Evolutionary conservation across 768 basidiomycete genomes (phyloP), one percentile per base, ranked within the genome.

Genomic region (Amanita phalloides): DNA sequence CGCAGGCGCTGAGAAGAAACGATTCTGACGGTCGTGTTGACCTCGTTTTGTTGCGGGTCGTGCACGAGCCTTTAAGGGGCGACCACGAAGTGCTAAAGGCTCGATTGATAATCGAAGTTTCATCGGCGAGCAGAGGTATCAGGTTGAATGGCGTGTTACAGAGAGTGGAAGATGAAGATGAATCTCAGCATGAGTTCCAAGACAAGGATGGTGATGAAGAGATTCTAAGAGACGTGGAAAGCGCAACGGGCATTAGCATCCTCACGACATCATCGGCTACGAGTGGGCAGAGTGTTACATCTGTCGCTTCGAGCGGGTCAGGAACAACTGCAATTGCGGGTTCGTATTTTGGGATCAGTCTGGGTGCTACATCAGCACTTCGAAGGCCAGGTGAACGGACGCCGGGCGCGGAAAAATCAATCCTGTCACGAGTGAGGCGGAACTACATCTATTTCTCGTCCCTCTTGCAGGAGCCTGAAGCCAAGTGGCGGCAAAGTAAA

Each of bases 381-480:
- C 65, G 77, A 7, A 58, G 67, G 4, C 66, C 62, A 20, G 62
- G 66, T 28, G 62, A 79, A 64, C 56, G 84, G 68, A 64, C 80
- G 64, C 67, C 78, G 5, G 78, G 77, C 1, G 85, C 80, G 5
- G 84, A 90, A 56, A 90, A 92, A 63, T 81, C 84, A 3, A 86
- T 98, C n/a, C 61, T 88, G 13, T 82, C 89, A 4, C 75, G 92
- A 56, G 89, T 97, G 20, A 79, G 84, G 61, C 76, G 96, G 54
- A 95, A 90, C 64, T 99, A 99, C 60, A 97, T 98, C 49, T 97
- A 98, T 66, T 98, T 99, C 65, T 94, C 94, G 1, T 96, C 94
- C 0, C 71, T 99, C 45, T 67, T 99, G 45, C 96, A 98, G 66
- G 95, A 98, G 60, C 96, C 96, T 0, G 93, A 97, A 65, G 91